phyloP scores from a whole-genome alignment of 2,329 filamentous ascomycete genomes.

The Trichoderma semiorbis region DNA sequence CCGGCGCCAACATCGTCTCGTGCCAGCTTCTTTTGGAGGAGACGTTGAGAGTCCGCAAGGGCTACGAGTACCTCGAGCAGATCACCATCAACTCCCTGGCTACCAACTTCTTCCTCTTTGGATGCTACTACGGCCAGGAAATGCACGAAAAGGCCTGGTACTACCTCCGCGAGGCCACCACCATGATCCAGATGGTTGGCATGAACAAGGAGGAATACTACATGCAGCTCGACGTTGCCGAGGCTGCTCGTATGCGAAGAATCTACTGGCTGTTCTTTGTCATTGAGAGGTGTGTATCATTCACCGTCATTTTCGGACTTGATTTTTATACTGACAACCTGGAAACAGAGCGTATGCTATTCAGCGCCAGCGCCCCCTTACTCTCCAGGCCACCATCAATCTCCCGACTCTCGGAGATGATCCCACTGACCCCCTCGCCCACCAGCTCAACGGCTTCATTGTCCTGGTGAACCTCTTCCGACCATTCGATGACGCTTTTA shows the following conservation, averaged over 20 bases:
- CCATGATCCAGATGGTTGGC: conserved; percentile 58
- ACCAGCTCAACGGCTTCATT: conserved; percentile 55
- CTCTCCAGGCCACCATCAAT: conserved; percentile 65
- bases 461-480: conserved; percentile 61
- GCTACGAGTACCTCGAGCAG: conserved; percentile 56
- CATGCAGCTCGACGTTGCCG: conserved; percentile 53
- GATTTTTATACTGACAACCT: background rate
- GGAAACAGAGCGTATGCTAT: conserved; percentile 61
- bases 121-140: conserved; percentile 67
- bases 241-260: conserved; percentile 61
- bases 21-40: conserved; percentile 67
- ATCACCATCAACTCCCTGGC: conserved; percentile 58
- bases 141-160: conserved; percentile 77
- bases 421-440: conserved; percentile 50
- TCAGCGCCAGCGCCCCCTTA: conserved; percentile 65
- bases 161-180: conserved; percentile 72
- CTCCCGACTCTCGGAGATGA: conserved; percentile 62
- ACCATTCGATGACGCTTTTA: conserved; percentile 63
- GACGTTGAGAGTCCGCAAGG: conserved; percentile 60
- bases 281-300: conserved; percentile 57
- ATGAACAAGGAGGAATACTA: conserved; percentile 65
- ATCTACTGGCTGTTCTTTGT: conserved; percentile 72
- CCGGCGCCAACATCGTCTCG: conserved; percentile 59
- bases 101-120: conserved; percentile 78
- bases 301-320: background rate